These are phyloP conservation scores for Tympanopsis confertula DNA, from an alignment of 2,329 filamentous ascomycete genomes.

Conservation along the genomic window DNA sequence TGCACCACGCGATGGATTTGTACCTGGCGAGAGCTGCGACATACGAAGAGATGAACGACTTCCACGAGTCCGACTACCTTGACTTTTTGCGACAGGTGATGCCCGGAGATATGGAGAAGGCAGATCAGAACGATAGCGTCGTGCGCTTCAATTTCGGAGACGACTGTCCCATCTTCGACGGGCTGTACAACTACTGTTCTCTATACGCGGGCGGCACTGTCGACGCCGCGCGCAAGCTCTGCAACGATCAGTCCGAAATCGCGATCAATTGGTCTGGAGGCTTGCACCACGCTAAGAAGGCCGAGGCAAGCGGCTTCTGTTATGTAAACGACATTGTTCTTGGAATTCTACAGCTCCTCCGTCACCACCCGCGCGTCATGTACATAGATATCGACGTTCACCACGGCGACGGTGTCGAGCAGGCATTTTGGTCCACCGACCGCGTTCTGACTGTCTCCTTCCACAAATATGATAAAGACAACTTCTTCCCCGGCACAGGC, in stretches of 20 bases:
- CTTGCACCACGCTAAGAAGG: slow-evolving; percentile 89
- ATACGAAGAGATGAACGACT: slow-evolving; percentile 75
- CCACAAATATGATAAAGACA: slow-evolving; percentile 80
- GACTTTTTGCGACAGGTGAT: slow-evolving; percentile 68
- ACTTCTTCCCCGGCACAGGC: slow-evolving; percentile 88
- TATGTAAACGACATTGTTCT: slow-evolving; percentile 99
- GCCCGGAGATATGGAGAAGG: slow-evolving; percentile 53
- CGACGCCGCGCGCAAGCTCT: slow-evolving; percentile 81
- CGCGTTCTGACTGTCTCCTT: slow-evolving; percentile 88
- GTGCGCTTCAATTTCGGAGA: slow-evolving; percentile 66
- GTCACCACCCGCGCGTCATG: slow-evolving; percentile 71
- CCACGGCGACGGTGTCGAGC: slow-evolving; percentile 81
- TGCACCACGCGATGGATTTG: slow-evolving; percentile 94
- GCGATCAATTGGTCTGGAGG: slow-evolving; percentile 97
- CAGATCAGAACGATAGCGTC: slow-evolving; percentile 45
- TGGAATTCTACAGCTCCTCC: slow-evolving; percentile 77
- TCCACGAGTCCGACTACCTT: slow-evolving; percentile 82
- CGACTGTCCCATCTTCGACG: slow-evolving; percentile 93
- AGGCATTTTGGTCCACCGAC: slow-evolving; percentile 82
- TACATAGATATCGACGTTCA: slow-evolving; percentile 94
- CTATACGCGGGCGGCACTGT: slow-evolving; percentile 85
- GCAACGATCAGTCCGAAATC: slow-evolving; percentile 78
- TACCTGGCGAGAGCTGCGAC: slow-evolving; percentile 76
- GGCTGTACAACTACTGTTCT: slow-evolving; percentile 87
- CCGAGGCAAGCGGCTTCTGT: slow-evolving; percentile 89